A percentile compares a stretch with the other conserved stretches of the same genome.
Conservation (phyloP, 106 monocot genomes). For the Apostasia ramifera region DNA sequence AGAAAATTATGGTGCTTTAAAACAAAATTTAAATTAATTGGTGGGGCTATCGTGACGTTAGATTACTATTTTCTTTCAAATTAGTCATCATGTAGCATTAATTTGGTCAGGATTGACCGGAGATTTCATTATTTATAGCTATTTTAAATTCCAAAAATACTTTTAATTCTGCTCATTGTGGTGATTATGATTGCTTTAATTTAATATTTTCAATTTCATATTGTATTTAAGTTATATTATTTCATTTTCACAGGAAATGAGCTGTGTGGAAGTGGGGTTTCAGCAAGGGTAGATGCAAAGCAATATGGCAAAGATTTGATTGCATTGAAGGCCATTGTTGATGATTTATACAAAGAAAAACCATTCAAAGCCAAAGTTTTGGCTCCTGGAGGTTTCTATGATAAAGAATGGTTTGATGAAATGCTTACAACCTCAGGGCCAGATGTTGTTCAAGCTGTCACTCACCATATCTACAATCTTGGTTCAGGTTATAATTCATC, state of each 20-base stretch:
- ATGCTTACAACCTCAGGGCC: conserved; percentile 33
- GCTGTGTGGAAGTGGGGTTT: conserved; percentile 29
- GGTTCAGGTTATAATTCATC: conserved; percentile 23
- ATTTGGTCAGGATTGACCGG: no score
- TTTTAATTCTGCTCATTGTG: neutral
- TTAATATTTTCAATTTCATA: neutral
- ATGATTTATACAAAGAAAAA: conserved; percentile 13
- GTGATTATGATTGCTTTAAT: no score
- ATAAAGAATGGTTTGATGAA: conserved; percentile 27
- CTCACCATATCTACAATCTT: conserved; percentile 60
- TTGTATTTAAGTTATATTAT: neutral
- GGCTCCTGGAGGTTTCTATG: conserved; percentile 50
- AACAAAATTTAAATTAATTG: no score
- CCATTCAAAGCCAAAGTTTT: conserved; percentile 11
- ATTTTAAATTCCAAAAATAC: neutral
- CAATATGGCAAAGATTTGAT: conserved; percentile 50
- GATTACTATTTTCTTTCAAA: no score
- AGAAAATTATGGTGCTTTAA: no score
- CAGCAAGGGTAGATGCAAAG: conserved; percentile 15
- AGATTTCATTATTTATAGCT: no score
- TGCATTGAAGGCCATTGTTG: conserved; percentile 13
- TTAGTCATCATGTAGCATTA: no score
- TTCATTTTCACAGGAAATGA: conserved; percentile 40
- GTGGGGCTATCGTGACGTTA: no score
- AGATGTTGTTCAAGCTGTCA: conserved; percentile 25